A percentile compares a stretch with the other conserved stretches of the same genome.
Conservation (phyloP, 768 basidiomycete species). For the Albatrellus ellisii region DNA sequence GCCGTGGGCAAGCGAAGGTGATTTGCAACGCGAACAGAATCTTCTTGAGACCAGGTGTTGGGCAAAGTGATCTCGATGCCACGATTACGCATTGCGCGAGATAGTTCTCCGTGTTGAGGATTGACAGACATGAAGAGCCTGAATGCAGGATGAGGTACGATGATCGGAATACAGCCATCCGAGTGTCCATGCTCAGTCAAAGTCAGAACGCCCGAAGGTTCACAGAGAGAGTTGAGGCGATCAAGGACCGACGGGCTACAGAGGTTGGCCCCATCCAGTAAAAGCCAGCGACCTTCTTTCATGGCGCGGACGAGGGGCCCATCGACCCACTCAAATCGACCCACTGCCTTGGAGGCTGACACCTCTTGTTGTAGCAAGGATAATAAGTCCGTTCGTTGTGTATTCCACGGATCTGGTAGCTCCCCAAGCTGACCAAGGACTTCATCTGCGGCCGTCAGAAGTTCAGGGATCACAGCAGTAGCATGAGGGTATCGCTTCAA, state of each 20-base stretch:
- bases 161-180: conserved; percentile 55
- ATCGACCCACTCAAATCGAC: conserved; percentile 89
- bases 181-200: conserved; percentile 85
- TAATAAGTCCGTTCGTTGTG: conserved; percentile 5
- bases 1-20: conserved; percentile 5
- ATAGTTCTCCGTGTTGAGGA: conserved; percentile 84
- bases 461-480: conserved; percentile 6
- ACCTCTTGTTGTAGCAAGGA: conserved; percentile 12
- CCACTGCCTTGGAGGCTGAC: conserved; percentile 20
- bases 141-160: conserved; percentile 81
- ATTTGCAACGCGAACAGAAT: conserved; percentile 5
- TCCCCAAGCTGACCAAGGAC: conserved; percentile 20
- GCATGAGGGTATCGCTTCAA: no score
- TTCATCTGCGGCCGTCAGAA: conserved; percentile 17
- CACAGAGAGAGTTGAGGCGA: conserved; percentile 92
- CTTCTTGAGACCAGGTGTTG: conserved; percentile 7
- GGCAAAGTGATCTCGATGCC: conserved; percentile 70
- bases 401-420: conserved; percentile 1
- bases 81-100: conserved; percentile 96
- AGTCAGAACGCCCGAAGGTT: conserved; percentile 67
- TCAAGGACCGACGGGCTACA: conserved; percentile 95
- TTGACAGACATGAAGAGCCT: conserved; percentile 91
- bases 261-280: conserved; percentile 87
- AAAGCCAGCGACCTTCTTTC: conserved; percentile 77
- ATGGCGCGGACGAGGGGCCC: conserved; percentile 83